Base-by-base conservation (phyloP, 2,329 filamentous ascomycete species). In the Botryosphaeria dothidea region DNA sequence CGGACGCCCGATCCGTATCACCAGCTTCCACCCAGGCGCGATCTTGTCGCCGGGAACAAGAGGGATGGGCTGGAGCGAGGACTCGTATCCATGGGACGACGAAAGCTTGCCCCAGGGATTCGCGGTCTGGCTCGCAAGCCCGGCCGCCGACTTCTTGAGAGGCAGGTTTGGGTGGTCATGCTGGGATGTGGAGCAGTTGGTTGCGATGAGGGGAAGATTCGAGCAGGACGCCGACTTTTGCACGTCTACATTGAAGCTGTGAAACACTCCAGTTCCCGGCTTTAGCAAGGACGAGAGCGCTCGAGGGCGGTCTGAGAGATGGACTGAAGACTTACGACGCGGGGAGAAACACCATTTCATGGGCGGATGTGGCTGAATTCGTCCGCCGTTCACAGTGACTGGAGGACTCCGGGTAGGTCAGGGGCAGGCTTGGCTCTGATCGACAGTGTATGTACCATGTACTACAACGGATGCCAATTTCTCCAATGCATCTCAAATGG, bases 41-140 rank as follows among this genome's bases (percentile, higher is more conserved):
- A 41, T 41, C 8, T 17, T 41, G 15, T 4, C 34, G 36, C 52
- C 52, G 19, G 52, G 31, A 15, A 57, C 15, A 11, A 17, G 23
- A 7, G 25, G 17, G 31, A 25, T 36, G 6, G 34, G 52, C 2
- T 17, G 41, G 11, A 38, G 19, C 3, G 15, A 23, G 11, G 34
- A 57, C 13, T 21, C 21, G 2, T 7, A 19, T 2, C 7, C n/a
- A 1, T 57, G 52, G 52, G 52, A 57, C 41, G 34, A 57, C 19
- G 21, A 57, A 23, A 57, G 34, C 13, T 41, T 57, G 19, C 52
- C 27, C 8, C 23, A 13, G 23, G 48, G 48, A 4, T 77, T 77
- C 66, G 67, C 60, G 21, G 70, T 77, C 13, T 77, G 75, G 75
- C 66, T 76, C n/a, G 70, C 74, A 29, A 72, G 68, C 51, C 67